Evolutionary conservation across 768 basidiomycete species (phyloP).

Genomic region (Boletus rubescentipes): DNA sequence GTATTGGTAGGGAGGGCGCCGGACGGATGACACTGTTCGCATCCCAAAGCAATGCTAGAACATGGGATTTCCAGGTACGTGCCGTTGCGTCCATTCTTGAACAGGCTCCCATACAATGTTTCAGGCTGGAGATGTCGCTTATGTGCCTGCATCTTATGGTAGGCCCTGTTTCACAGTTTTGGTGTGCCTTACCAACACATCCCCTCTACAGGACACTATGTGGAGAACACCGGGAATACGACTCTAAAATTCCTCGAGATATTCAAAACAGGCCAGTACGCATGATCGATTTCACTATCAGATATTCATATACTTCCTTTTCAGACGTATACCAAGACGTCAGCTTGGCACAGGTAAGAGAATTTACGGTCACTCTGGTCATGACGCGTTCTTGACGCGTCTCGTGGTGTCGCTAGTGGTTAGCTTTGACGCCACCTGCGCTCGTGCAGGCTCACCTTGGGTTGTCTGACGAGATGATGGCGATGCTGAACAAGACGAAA

Average conservation of each 20-base stretch:
- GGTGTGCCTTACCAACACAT: not conserved
- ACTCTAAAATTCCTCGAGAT: slow-evolving; percentile 50
- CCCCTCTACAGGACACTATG: slow-evolving; percentile 42
- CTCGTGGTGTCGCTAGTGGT: slow-evolving; percentile 31
- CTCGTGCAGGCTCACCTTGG: slow-evolving; percentile 47
- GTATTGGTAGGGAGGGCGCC: slow-evolving; percentile 46
- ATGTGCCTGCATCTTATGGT: slow-evolving; percentile 17
- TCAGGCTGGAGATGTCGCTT: slow-evolving; percentile 24
- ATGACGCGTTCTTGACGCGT: not conserved
- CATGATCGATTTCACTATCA: not conserved
- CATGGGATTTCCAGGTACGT: slow-evolving; percentile 55
- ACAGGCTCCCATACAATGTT: not conserved
- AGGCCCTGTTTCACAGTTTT: not conserved
- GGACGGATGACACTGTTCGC: slow-evolving; percentile 60
- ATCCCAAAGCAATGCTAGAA: slow-evolving; percentile 49
- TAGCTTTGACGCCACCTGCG: slow-evolving; percentile 46
- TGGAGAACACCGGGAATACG: slow-evolving; percentile 53
- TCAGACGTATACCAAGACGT: slow-evolving; percentile 32
- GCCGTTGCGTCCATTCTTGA: not conserved
- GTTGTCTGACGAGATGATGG: slow-evolving; percentile 38
- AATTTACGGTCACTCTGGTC: not conserved
- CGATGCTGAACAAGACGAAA: slow-evolving; percentile 39
- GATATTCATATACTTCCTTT: not conserved
- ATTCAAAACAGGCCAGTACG: slow-evolving; percentile 40
- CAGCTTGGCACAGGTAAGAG: slow-evolving; percentile 46